These are phyloP conservation scores for Larix kaempferi DNA, from an alignment of 75 land plant species.

Conservation along the genomic window DNA sequence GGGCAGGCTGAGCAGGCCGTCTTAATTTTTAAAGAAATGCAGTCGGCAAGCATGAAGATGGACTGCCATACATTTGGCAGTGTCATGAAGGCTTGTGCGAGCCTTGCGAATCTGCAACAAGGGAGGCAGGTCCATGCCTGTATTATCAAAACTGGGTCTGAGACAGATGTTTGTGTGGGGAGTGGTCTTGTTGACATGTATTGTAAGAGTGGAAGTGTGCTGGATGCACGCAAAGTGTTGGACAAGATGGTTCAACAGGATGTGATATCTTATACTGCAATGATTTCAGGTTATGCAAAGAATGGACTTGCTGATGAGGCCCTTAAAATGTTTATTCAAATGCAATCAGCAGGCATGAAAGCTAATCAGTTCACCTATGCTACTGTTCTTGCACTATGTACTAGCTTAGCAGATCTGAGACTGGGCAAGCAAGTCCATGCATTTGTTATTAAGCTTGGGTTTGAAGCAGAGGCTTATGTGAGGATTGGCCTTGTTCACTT, in stretches of 20 bases:
- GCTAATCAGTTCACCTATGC: slow-evolving; percentile 41
- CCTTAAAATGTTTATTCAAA: slow-evolving; percentile 20
- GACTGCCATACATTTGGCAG: not conserved
- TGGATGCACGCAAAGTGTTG: slow-evolving; percentile 26
- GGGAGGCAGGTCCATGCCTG: slow-evolving; percentile 31
- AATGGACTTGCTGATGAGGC: slow-evolving; percentile 18
- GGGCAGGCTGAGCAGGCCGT: not conserved
- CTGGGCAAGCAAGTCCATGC: not conserved
- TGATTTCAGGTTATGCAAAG: slow-evolving; percentile 36
- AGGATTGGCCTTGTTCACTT: slow-evolving; percentile 5
- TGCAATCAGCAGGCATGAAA: slow-evolving; percentile 26
- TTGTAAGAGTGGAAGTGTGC: slow-evolving; percentile 32
- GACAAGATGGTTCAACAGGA: slow-evolving; percentile 14
- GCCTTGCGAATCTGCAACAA: not conserved
- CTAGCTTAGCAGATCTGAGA: slow-evolving; percentile 7
- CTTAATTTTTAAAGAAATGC: not conserved
- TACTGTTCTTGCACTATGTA: slow-evolving; percentile 33
- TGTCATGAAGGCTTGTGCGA: not conserved
- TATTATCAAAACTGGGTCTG: slow-evolving; percentile 29
- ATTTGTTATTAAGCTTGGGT: not conserved
- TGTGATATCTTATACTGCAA: slow-evolving; percentile 39
- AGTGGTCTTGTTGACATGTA: slow-evolving; percentile 58
- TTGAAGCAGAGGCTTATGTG: not conserved
- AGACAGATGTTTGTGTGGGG: slow-evolving; percentile 17
- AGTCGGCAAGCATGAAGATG: not conserved